Evolutionary conservation across 2,329 filamentous ascomycete genomes (phyloP), one percentile per base, ranked within the genome.

Genomic region (Xylariaceae sp.): DNA sequence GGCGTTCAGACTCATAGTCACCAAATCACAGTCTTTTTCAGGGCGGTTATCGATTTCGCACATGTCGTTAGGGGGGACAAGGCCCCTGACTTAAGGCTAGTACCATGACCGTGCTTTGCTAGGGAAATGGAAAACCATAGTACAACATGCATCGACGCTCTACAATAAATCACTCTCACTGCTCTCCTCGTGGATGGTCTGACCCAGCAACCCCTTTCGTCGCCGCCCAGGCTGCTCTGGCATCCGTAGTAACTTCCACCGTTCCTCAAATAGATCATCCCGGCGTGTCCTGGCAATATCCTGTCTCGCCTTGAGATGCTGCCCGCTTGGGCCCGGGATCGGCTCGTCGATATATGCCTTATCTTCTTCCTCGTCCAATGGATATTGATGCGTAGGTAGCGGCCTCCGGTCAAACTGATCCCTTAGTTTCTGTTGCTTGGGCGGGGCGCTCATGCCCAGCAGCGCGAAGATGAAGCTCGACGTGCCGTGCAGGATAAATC

Each of bases 131-230:
- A 19, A 49, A 30, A 49, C 22, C 18, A 22, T 34, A 32, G 41
- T 34, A 47, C 10, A 48, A 37, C 15, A 44, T 40, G 42, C 32
- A 48, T 49, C 10, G 49, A 42, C 41, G 37, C 37, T 34, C 58
- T 53, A 63, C 29, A 56, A 58, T 15, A 62, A 64, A 48, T 77
- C 78, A 19, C 77, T 82, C 61, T 76, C 76, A 66, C 87, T 85
- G 48, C 86, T 84, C 66, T 89, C 87, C 68, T 88, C 87, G 53
- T 86, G 77, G 57, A 90, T 89, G 0, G 83, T 87, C 65, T 87
- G 83, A 26, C 79, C 77, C 41, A 87, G 70, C 16, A 89, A 66
- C 1, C 79, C 79, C 47, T 74, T 71, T 4, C 71, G 71, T 45
- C 73, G 70, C 48, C 72, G 70, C 51, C 74, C 69, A 9, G 73